phyloP scores from a whole-genome alignment of 2,329 filamentous ascomycete species.

The Xylaria digitata region DNA sequence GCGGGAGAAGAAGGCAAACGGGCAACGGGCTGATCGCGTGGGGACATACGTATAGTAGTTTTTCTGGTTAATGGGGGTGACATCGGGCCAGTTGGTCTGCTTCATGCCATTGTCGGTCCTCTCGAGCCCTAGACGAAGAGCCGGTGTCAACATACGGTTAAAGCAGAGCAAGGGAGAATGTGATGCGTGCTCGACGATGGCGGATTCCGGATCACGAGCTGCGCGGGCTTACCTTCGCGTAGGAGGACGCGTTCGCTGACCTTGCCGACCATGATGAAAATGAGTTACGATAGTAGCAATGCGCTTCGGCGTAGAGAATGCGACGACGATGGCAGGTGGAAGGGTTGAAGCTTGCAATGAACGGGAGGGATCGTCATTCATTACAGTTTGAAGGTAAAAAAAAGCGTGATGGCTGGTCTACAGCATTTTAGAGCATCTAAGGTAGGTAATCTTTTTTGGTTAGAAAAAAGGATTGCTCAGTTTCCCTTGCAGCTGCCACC shows the following conservation, averaged over 20 bases:
- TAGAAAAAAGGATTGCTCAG: slow-evolving; percentile 1
- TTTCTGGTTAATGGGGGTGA: slow-evolving; percentile 97
- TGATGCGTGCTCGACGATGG: background rate
- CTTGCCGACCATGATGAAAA: slow-evolving; percentile 67
- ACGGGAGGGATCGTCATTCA: background rate
- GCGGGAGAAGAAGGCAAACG: background rate
- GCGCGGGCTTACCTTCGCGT: slow-evolving; percentile 62
- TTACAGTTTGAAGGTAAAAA: background rate
- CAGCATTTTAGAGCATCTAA: slow-evolving; percentile 15
- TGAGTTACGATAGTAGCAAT: slow-evolving; percentile 14
- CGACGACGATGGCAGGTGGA: slow-evolving; percentile 1
- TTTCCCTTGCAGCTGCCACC: slow-evolving; percentile 23
- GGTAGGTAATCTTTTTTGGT: background rate
- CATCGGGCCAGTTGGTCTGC: slow-evolving; percentile 91
- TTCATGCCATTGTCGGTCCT: slow-evolving; percentile 99
- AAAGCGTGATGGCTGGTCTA: slow-evolving; percentile 8
- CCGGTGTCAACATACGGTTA: slow-evolving; percentile 9
- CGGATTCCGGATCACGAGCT: background rate
- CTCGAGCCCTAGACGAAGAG: slow-evolving; percentile 77
- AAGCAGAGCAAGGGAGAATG: background rate
- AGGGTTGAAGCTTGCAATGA: slow-evolving; percentile 2
- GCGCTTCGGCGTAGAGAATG: slow-evolving; percentile 18
- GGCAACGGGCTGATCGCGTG: background rate
- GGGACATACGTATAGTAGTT: slow-evolving; percentile 92
- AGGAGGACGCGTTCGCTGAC: slow-evolving; percentile 73